Base-by-base conservation (phyloP, 768 basidiomycete species). In the Pluteus cervinus region DNA sequence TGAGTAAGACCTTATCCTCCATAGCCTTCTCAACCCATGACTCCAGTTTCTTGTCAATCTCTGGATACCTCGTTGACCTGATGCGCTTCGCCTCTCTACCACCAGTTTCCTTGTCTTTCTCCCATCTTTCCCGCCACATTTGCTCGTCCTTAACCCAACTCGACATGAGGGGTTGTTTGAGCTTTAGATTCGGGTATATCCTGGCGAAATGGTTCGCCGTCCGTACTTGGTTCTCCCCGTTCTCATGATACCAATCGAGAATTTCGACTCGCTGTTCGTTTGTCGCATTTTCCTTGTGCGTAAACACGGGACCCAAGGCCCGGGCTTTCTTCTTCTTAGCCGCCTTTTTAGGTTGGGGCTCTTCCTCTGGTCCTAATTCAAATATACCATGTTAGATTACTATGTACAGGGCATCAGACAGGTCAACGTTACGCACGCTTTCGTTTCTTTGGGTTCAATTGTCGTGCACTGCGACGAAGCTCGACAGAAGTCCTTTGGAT, bases 21-120 rank as follows among this genome's bases (percentile, higher is more conserved):
- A 59, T 56, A 11, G 59, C 65, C 29, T 62, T 56, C 14, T 44
- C 45, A 7, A 65, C 53, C 63, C 65, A 67, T 0, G 64, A 40
- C 1, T 60, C 46, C 47, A 66, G 28, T 57, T 62, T 62, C 17
- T 63, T 54, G 0, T 43, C 43, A 1, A 68, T 48, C 26, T 64
- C 53, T 3, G 61, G 60, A 28, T 60, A 56, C 23, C 60, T 37
- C 1, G 52, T 60, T 26, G 61, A 57, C 9, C 37, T 33, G 11
- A 29, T 41, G 8, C 49, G 52, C 31, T 65, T 64, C 2, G 50
- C 29, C 14, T 8, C 41, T 4, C 38, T 16, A 10, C 47, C 24
- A 8, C 37, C 23, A 11, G 33, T n/a, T 9, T 29, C 17, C 0
- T 23, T 40, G 49, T 25, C 12, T 28, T 44, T 17, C 14, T 37